Evolutionary conservation across 345 rosid genomes (phyloP).

Genomic region (Populus davidiana): DNA sequence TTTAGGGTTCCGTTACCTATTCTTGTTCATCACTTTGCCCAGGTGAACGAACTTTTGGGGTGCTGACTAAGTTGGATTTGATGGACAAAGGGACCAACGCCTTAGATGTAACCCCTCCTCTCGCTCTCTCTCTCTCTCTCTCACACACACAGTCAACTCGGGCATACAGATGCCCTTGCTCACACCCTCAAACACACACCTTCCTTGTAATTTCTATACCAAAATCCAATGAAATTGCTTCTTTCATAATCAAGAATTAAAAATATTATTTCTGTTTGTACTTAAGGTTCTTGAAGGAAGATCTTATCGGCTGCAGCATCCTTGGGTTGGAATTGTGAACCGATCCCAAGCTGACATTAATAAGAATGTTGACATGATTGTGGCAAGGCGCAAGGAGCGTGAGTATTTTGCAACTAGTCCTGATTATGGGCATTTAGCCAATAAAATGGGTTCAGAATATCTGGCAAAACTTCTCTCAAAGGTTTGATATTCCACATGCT

Average conservation of each 20-base stretch:
- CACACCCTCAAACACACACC: neutral
- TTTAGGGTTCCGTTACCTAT: neutral
- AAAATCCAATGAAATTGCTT: neutral
- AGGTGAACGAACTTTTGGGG: conserved; percentile 99
- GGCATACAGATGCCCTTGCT: neutral
- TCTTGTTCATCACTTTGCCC: conserved; percentile 5
- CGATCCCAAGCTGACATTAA: conserved; percentile 98
- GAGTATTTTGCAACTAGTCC: conserved; percentile 89
- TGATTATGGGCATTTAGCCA: conserved; percentile 87
- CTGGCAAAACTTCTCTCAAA: conserved; percentile 92
- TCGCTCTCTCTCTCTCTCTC: conserved; percentile 12
- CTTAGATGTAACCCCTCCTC: conserved; percentile 49
- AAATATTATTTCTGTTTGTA: neutral
- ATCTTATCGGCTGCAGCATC: conserved; percentile 76
- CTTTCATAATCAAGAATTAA: neutral
- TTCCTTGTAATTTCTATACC: neutral
- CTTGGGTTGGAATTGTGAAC: conserved; percentile 98
- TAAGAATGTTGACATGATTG: conserved; percentile 80
- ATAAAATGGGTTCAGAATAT: conserved; percentile 95
- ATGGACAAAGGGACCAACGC: conserved; percentile 99
- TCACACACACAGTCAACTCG: neutral
- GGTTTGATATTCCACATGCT: conserved; percentile 37
- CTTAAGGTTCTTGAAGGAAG: conserved; percentile 90
- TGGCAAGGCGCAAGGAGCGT: conserved; percentile 80
- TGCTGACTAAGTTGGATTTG: conserved; percentile 87